These are phyloP conservation scores for Cylindrotheca closterium DNA, from an alignment of 108 stramenopile genomes.

Conservation along the genomic window DNA sequence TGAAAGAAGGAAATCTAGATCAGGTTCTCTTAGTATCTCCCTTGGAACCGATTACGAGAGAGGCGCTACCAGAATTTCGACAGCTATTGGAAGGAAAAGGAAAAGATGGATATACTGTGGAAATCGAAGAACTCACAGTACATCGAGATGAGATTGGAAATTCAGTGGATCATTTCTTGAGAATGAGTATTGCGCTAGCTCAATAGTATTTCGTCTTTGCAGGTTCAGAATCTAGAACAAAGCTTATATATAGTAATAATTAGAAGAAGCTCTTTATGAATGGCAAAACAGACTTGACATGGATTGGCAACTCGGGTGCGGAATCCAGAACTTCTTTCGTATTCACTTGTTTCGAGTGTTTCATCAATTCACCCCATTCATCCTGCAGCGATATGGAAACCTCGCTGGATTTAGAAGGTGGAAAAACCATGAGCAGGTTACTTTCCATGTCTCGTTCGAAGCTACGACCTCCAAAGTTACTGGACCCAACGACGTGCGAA, in stretches of 20 bases:
- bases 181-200: not conserved
- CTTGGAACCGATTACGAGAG: constrained; percentile 29
- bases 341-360: not conserved
- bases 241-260: not conserved
- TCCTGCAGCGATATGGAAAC: constrained; percentile 3
- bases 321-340: constrained; percentile 7
- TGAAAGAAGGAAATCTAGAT: constrained; percentile 7
- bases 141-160: not conserved
- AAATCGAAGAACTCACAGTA: not conserved
- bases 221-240: not conserved
- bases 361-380: constrained; percentile 24
- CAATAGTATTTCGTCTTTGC: not conserved
- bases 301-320: constrained; percentile 21
- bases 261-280: constrained; percentile 38
- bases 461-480: constrained; percentile 77
- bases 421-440: constrained; percentile 71
- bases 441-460: constrained; percentile 78
- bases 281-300: constrained; percentile 17
- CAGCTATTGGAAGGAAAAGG: constrained; percentile 13
- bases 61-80: constrained; percentile 33
- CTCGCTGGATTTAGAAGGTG: constrained; percentile 4
- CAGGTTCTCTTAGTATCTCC: constrained; percentile 25
- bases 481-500: constrained; percentile 66
- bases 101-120: not conserved
- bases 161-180: not conserved